Evolutionary conservation across 78 protist genomes (phyloP).

Genomic region (Dictyostelium brefeldianum): DNA sequence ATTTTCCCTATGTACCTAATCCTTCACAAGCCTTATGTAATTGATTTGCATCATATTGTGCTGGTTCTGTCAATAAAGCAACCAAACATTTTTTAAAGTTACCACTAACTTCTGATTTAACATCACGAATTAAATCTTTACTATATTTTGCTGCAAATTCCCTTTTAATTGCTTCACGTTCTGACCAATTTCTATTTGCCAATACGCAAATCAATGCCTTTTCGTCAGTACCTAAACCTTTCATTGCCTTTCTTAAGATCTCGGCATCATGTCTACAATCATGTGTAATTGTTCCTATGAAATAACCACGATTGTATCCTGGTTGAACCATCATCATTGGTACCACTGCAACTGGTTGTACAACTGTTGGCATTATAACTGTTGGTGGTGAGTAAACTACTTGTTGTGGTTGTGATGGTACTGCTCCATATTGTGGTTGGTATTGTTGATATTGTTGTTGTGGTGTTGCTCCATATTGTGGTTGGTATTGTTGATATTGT

Average conservation of each 20-base stretch:
- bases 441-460: background rate
- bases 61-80: slow-evolving; percentile 74
- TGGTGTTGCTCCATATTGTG: slow-evolving; percentile 42
- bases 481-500: slow-evolving; percentile 41
- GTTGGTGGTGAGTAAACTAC: background rate
- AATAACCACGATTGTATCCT: slow-evolving; percentile 10
- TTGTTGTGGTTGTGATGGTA: slow-evolving; percentile 48
- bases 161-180: slow-evolving; percentile 32
- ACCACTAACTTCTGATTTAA: slow-evolving; percentile 63
- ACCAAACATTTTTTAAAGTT: slow-evolving; percentile 52
- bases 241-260: slow-evolving; percentile 58
- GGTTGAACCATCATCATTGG: slow-evolving; percentile 24
- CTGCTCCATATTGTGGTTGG: slow-evolving; percentile 40
- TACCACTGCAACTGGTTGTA: background rate
- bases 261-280: slow-evolving; percentile 56
- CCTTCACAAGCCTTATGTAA: slow-evolving; percentile 30
- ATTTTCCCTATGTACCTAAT: slow-evolving; percentile 76
- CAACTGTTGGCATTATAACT: background rate
- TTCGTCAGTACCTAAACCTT: slow-evolving; percentile 74
- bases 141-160: background rate
- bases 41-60: slow-evolving; percentile 30
- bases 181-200: slow-evolving; percentile 57
- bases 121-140: slow-evolving; percentile 53
- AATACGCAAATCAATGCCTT: slow-evolving; percentile 20
- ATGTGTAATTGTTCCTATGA: slow-evolving; percentile 22